These are phyloP conservation scores for Abelmoschus esculentus DNA, from an alignment of 345 rosid species.

Conservation along the genomic window DNA sequence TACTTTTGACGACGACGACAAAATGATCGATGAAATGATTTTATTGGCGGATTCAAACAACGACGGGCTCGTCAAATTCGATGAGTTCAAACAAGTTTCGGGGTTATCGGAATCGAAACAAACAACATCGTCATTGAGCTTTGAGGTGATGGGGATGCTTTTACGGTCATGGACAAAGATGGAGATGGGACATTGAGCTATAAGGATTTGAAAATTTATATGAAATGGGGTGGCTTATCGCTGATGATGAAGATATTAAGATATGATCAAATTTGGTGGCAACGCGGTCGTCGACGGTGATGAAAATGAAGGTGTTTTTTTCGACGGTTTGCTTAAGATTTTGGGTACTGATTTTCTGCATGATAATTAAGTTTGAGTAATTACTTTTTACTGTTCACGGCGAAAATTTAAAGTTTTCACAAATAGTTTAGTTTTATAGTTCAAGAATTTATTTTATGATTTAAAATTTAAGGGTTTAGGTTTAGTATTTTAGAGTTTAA, in stretches of 20 bases:
- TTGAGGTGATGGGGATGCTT: constrained; percentile 48
- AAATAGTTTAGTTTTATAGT: too few relatives aligned
- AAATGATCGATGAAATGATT: constrained; percentile 59
- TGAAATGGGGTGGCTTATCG: constrained; percentile 62
- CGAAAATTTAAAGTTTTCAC: too few relatives aligned
- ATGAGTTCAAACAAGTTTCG: constrained; percentile 63
- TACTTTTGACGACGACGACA: constrained; percentile 11
- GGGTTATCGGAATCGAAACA: constrained; percentile 1
- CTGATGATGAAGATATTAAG: constrained; percentile 50
- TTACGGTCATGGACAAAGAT: constrained; percentile 72
- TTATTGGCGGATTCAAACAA: constrained; percentile 60
- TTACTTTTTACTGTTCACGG: too few relatives aligned
- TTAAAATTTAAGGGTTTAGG: too few relatives aligned
- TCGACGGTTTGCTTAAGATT: constrained; percentile 47
- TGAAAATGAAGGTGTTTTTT: constrained; percentile 38
- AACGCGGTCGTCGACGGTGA: constrained; percentile 19
- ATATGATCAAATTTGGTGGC: constrained; percentile 62
- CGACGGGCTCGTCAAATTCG: constrained; percentile 78
- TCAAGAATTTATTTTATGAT: too few relatives aligned
- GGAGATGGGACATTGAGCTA: constrained; percentile 58
- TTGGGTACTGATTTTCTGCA: constrained; percentile 32
- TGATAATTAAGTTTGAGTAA: too few relatives aligned
- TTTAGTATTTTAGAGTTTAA: too few relatives aligned
- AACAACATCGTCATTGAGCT: not conserved
- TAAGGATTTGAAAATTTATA: constrained; percentile 57